These are phyloP conservation scores for Paxillus ammoniavirescens DNA, from an alignment of 768 basidiomycete species.

Conservation along the genomic window DNA sequence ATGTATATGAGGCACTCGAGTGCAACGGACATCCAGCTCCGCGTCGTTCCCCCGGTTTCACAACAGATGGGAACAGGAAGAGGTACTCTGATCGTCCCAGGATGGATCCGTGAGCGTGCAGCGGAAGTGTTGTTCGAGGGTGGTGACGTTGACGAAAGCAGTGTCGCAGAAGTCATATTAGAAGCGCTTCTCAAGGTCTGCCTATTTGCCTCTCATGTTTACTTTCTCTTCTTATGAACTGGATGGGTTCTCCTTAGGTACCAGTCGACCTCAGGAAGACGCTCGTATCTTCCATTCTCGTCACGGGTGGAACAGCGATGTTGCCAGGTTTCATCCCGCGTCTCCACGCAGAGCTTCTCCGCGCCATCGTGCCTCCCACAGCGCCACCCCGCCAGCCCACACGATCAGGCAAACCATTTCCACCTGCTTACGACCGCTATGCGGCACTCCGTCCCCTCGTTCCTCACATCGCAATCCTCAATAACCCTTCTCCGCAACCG, in stretches of 20 bases:
- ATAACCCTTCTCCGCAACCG: slow-evolving; percentile 69
- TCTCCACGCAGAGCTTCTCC: slow-evolving; percentile 74
- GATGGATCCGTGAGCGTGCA: slow-evolving; percentile 92
- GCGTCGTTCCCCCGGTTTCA: slow-evolving; percentile 61
- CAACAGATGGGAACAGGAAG: slow-evolving; percentile 71
- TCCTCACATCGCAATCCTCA: slow-evolving; percentile 76
- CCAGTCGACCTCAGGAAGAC: slow-evolving; percentile 88
- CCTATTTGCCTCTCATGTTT: neutral
- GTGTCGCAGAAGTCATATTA: slow-evolving; percentile 78
- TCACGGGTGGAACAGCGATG: slow-evolving; percentile 88
- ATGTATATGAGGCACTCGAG: slow-evolving; percentile 78
- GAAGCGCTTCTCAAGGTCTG: slow-evolving; percentile 72
- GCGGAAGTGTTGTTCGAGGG: slow-evolving; percentile 90
- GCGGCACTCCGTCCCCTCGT: slow-evolving; percentile 68
- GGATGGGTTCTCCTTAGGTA: slow-evolving; percentile 47
- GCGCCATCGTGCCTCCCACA: slow-evolving; percentile 47
- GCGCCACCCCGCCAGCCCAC: slow-evolving; percentile 34
- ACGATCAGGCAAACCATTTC: slow-evolving; percentile 38
- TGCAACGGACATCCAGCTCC: slow-evolving; percentile 70
- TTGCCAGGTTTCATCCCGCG: slow-evolving; percentile 91
- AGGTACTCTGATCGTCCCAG: slow-evolving; percentile 83
- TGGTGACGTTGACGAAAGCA: slow-evolving; percentile 85
- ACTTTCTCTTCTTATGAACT: neutral
- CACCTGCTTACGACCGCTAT: slow-evolving; percentile 71
- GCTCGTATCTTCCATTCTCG: slow-evolving; percentile 79